Conservation (phyloP, 2,329 filamentous ascomycete genomes). For the Penicillium hesseltinei region DNA sequence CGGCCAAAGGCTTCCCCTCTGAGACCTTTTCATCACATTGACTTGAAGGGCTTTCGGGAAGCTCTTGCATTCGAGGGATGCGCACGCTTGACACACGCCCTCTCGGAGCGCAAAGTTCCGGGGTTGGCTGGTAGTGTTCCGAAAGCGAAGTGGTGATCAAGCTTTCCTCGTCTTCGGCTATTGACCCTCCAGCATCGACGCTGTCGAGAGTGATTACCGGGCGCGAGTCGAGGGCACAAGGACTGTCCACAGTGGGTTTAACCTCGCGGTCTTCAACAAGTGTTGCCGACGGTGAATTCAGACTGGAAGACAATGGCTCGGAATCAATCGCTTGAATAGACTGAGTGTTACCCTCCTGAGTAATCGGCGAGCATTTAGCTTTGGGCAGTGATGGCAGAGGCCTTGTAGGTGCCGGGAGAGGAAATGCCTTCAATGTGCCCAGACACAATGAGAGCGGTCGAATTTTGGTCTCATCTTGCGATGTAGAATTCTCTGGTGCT, state of each 20-base stretch:
- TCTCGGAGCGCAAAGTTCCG: constrained; percentile 12
- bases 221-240: constrained; percentile 2
- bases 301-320: not conserved
- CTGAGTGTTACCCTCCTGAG: constrained; percentile 8
- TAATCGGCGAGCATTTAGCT: constrained; percentile 8
- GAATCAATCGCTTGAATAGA: constrained; percentile 6
- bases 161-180: constrained; percentile 10
- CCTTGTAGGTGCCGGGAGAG: constrained; percentile 36
- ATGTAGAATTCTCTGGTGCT: not conserved
- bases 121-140: constrained; percentile 17
- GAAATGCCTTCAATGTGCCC: constrained; percentile 32
- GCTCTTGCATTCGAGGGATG: constrained; percentile 15
- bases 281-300: constrained; percentile 1
- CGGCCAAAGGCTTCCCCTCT: constrained; percentile 18
- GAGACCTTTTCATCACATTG: not conserved
- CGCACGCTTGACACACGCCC: constrained; percentile 17
- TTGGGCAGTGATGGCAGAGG: constrained; percentile 37
- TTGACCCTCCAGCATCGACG: constrained; percentile 2
- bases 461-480: constrained; percentile 9
- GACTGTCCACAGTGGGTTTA: not conserved
- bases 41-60: constrained; percentile 11
- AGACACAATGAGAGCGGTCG: constrained; percentile 27
- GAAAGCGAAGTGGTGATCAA: constrained; percentile 5
- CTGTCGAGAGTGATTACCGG: constrained; percentile 12
- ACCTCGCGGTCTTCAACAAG: constrained; percentile 8